These are phyloP conservation scores for Globisporangium rhizosaccharum DNA, from an alignment of 352 stramenopile genomes.

Conservation along the genomic window DNA sequence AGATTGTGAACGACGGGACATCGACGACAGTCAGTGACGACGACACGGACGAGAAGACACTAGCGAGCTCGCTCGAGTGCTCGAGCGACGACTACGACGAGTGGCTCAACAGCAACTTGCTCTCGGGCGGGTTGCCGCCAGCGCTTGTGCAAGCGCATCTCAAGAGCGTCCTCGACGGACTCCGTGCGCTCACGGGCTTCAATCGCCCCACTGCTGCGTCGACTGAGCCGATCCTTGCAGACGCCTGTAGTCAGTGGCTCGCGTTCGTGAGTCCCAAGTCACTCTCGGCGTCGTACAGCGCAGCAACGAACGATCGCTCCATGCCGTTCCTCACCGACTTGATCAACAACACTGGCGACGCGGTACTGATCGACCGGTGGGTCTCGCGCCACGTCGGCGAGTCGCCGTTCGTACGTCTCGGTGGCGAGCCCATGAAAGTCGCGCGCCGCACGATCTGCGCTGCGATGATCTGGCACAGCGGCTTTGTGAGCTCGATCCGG, in stretches of 20 bases:
- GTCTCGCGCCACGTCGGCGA: constrained; percentile 81
- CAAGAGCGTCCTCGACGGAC: constrained; percentile 41
- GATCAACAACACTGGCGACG: constrained; percentile 54
- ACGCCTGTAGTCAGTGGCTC: constrained; percentile 52
- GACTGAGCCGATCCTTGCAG: constrained; percentile 32
- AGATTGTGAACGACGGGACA: constrained; percentile 27
- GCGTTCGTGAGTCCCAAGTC: constrained; percentile 58
- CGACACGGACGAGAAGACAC: constrained; percentile 30
- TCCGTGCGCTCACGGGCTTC: constrained; percentile 44
- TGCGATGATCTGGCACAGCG: constrained; percentile 87
- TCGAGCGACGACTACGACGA: constrained; percentile 79
- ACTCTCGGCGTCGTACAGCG: constrained; percentile 22
- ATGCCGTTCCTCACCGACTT: constrained; percentile 59
- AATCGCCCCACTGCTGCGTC: constrained; percentile 20
- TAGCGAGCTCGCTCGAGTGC: constrained; percentile 39
- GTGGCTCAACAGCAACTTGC: constrained; percentile 68
- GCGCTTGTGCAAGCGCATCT: constrained; percentile 58
- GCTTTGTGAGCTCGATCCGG: constrained; percentile 55
- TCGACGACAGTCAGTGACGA: constrained; percentile 17
- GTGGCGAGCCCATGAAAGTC: constrained; percentile 84
- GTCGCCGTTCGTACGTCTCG: constrained; percentile 72
- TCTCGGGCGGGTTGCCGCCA: constrained; percentile 68
- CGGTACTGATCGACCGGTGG: constrained; percentile 60
- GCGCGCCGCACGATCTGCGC: constrained; percentile 78
- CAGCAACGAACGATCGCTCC: constrained; percentile 12